Conservation (phyloP, 257 asterid genomes). For the Fraxinus excelsior region DNA sequence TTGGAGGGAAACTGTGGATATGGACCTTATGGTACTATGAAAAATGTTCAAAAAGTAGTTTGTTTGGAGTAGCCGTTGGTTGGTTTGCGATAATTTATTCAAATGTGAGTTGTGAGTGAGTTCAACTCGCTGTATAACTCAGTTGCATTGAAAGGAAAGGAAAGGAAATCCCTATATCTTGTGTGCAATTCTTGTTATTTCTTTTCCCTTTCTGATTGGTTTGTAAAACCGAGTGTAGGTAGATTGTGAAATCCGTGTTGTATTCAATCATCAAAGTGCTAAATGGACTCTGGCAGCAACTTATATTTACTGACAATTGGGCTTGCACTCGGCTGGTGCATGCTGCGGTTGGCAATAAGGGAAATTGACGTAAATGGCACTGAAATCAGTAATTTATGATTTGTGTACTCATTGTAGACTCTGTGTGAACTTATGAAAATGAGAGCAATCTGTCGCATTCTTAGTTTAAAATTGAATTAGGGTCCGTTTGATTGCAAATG, state of each 20-base stretch:
- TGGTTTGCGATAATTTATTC: conserved; percentile 24
- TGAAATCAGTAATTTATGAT: too few species aligned
- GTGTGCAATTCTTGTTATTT: neutral
- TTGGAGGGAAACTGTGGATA: conserved; percentile 71
- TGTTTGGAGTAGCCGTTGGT: conserved; percentile 40
- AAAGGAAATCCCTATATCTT: neutral
- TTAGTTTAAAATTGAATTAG: too few species aligned
- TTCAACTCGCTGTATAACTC: conserved; percentile 49
- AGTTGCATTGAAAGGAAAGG: conserved; percentile 23
- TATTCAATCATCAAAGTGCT: neutral
- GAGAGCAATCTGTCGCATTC: too few species aligned
- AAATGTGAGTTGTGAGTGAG: conserved; percentile 40
- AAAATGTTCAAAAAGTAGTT: conserved; percentile 75
- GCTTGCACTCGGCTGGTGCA: neutral
- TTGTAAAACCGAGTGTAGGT: conserved; percentile 1
- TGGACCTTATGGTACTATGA: conserved; percentile 17
- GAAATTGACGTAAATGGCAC: neutral
- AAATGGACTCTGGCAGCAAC: neutral
- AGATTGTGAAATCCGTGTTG: neutral
- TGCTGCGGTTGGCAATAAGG: neutral
- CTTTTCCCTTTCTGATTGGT: neutral
- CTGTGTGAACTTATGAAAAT: too few species aligned
- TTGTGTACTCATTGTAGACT: too few species aligned
- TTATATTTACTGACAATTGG: neutral
- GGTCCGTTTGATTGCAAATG: too few species aligned